These are phyloP conservation scores for Arachnopeziza araneosa DNA, from an alignment of 2,329 filamentous ascomycete species.

Conservation along the genomic window DNA sequence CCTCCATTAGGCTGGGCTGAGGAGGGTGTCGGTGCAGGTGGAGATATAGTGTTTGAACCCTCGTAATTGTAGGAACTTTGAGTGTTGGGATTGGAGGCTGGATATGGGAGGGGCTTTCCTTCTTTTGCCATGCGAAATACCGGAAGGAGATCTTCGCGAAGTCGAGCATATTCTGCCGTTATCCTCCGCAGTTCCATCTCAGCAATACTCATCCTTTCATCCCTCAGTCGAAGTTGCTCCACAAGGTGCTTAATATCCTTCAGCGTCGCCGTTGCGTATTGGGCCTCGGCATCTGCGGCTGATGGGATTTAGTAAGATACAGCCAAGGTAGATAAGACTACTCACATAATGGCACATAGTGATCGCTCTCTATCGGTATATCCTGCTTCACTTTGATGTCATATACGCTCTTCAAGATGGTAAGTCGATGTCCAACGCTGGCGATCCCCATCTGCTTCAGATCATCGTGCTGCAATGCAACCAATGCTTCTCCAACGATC, in stretches of 20 bases:
- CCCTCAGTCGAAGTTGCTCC: constrained; percentile 80
- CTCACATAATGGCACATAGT: constrained; percentile 90
- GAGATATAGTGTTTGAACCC: constrained; percentile 42
- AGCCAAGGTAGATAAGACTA: constrained; percentile 14
- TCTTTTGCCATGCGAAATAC: constrained; percentile 89
- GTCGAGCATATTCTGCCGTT: constrained; percentile 79
- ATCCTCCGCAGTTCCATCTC: constrained; percentile 80
- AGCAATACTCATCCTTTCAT: constrained; percentile 79
- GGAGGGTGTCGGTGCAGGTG: constrained; percentile 51
- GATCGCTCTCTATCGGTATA: constrained; percentile 82
- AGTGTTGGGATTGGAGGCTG: constrained; percentile 19
- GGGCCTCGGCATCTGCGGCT: constrained; percentile 86
- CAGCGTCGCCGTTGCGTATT: constrained; percentile 81
- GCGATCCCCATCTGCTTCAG: constrained; percentile 90
- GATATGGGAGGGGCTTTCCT: constrained; percentile 72
- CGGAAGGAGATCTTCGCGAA: constrained; percentile 88
- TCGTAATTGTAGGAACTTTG: constrained; percentile 46
- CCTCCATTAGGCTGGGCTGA: constrained; percentile 46
- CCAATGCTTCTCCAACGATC: constrained; percentile 85
- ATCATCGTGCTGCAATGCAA: constrained; percentile 85
- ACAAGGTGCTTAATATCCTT: constrained; percentile 91
- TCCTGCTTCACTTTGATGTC: constrained; percentile 94
- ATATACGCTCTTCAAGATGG: constrained; percentile 92
- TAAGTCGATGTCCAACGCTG: constrained; percentile 90
- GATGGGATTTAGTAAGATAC: constrained; percentile 20